These are phyloP conservation scores for Skeletonema potamos DNA, from an alignment of 108 stramenopile genomes.

Conservation along the genomic window DNA sequence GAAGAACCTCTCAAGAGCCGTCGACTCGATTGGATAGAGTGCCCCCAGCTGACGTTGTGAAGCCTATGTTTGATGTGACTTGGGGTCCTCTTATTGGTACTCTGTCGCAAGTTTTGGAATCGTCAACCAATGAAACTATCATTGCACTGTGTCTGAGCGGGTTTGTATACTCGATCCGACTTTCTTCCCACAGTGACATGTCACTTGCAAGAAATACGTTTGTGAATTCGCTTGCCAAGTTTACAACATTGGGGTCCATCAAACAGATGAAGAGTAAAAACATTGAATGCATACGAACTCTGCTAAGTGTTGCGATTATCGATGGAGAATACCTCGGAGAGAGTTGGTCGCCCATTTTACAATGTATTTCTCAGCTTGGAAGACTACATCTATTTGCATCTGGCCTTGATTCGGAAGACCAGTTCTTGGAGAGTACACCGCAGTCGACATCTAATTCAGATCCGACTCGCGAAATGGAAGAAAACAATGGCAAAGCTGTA, in stretches of 20 bases:
- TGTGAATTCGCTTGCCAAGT: constrained; percentile 93
- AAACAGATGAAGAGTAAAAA: constrained; percentile 95
- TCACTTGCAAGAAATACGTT: constrained; percentile 92
- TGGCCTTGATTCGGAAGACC: constrained; percentile 87
- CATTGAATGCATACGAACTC: constrained; percentile 90
- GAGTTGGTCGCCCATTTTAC: constrained; percentile 95
- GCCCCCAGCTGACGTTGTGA: constrained; percentile 76
- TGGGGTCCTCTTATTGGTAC: constrained; percentile 97
- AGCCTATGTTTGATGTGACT: constrained; percentile 97
- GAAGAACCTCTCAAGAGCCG: constrained; percentile 4
- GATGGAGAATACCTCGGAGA: constrained; percentile 95
- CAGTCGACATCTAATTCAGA: constrained; percentile 40
- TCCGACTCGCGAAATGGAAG: constrained; percentile 68
- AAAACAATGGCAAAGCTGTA: constrained; percentile 75
- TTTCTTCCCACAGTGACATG: constrained; percentile 78
- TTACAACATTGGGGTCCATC: constrained; percentile 89
- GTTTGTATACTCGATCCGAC: constrained; percentile 82
- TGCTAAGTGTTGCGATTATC: constrained; percentile 89
- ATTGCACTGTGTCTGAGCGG: constrained; percentile 84
- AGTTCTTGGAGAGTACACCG: constrained; percentile 63
- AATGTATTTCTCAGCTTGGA: constrained; percentile 94
- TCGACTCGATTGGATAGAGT: constrained; percentile 41
- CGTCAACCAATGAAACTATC: constrained; percentile 73
- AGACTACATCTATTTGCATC: constrained; percentile 79
- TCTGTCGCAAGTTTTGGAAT: constrained; percentile 90